Percentiles rank a stretch among this genome's conserved stretches.
phyloP scores from a whole-genome alignment of 78 protist species.

The Protostelium mycophagum region DNA sequence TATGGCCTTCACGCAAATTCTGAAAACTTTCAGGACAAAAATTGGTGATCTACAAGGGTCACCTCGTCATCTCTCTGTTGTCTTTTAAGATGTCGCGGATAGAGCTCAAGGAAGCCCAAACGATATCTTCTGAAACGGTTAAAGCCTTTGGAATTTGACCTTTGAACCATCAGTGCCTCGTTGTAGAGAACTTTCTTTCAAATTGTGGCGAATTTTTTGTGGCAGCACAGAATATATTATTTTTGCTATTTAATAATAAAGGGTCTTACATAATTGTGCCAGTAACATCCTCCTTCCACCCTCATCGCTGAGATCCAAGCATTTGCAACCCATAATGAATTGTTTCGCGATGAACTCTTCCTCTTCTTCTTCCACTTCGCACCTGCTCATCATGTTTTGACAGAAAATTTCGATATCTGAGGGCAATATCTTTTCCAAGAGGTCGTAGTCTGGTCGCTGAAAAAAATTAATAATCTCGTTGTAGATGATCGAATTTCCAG shows the following conservation, averaged over 20 bases:
- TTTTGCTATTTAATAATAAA: too few relatives aligned
- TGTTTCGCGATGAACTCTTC: background rate
- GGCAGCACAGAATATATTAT: too few relatives aligned
- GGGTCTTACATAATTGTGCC: too few relatives aligned
- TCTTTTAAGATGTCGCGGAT: background rate
- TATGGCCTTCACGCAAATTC: background rate
- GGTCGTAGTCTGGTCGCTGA: background rate
- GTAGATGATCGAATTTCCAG: too few relatives aligned
- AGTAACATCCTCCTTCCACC: background rate
- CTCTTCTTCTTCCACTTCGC: background rate
- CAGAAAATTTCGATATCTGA: background rate
- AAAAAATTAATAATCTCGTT: background rate
- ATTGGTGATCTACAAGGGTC: background rate
- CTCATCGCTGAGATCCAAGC: background rate
- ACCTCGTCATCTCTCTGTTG: background rate
- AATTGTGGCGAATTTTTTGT: too few relatives aligned
- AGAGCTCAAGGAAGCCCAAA: background rate
- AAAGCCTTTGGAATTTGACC: background rate
- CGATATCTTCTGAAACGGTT: background rate
- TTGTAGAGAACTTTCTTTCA: background rate
- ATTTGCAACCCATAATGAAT: background rate
- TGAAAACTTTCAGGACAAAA: background rate
- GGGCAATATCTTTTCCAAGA: background rate
- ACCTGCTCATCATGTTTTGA: background rate
- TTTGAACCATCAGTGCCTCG: background rate